These are phyloP conservation scores for Penicillium bovifimosum DNA, from an alignment of 495 filamentous ascomycete species.

Conservation along the genomic window DNA sequence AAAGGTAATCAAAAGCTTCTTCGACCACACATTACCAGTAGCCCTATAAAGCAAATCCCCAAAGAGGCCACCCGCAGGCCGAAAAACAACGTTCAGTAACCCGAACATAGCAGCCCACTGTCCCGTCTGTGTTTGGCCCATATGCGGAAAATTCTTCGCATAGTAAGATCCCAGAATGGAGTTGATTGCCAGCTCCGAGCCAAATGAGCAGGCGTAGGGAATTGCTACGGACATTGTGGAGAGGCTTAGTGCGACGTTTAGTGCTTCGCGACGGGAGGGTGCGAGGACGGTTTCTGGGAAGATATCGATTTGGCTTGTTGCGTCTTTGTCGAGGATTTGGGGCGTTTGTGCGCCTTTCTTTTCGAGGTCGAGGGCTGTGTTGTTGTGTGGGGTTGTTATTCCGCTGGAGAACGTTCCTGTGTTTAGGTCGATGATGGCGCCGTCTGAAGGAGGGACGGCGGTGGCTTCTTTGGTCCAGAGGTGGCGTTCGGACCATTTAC, in stretches of 20 bases:
- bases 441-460: constrained; percentile 28
- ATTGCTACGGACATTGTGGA: constrained; percentile 62
- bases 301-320: constrained; percentile 49
- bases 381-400: constrained; percentile 34
- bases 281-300: constrained; percentile 55
- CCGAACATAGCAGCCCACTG: constrained; percentile 90
- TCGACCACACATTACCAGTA: constrained; percentile 61
- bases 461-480: constrained; percentile 29
- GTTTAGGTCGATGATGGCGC: constrained; percentile 51
- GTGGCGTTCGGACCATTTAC: constrained; percentile 74
- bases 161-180: constrained; percentile 77
- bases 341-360: constrained; percentile 36
- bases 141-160: constrained; percentile 63
- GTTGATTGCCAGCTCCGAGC: constrained; percentile 82
- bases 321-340: constrained; percentile 43
- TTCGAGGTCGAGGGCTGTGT: constrained; percentile 33
- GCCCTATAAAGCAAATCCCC: constrained; percentile 65
- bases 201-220: constrained; percentile 83
- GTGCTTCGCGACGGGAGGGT: constrained; percentile 56
- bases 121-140: constrained; percentile 67
- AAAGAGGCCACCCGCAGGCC: constrained; percentile 69
- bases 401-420: constrained; percentile 32
- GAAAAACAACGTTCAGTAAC: constrained; percentile 71
- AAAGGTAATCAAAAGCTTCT: constrained; percentile 66
- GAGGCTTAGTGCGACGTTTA: constrained; percentile 54